A percentile compares a stretch with the other conserved stretches of the same genome.
These are phyloP conservation scores for Pulveroboletus sp. DNA, from an alignment of 768 basidiomycete species.

Conservation along the genomic window DNA sequence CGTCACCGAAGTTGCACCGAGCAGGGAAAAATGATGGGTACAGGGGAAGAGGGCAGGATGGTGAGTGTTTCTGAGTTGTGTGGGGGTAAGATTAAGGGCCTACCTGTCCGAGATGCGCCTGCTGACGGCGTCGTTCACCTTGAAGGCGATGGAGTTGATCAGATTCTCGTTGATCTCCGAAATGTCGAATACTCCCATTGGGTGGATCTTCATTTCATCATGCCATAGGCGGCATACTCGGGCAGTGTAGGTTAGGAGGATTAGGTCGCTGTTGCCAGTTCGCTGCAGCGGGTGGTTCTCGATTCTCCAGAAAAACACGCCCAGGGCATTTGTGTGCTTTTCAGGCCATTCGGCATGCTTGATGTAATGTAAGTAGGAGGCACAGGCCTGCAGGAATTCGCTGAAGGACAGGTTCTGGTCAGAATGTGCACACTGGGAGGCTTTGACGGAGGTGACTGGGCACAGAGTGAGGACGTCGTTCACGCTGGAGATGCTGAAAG, in stretches of 20 bases:
- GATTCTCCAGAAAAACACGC: neutral
- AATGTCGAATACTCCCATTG: neutral
- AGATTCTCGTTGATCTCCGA: neutral
- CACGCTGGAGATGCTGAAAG: neutral
- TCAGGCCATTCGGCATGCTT: neutral
- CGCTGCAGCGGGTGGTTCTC: neutral
- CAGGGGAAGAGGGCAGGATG: too few species aligned
- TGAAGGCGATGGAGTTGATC: neutral
- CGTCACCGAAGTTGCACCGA: too few species aligned
- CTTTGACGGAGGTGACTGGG: neutral
- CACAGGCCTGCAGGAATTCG: neutral
- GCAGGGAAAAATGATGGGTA: too few species aligned
- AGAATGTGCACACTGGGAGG: accelerated
- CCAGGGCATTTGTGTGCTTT: neutral
- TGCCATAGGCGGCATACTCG: neutral
- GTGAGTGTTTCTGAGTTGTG: too few species aligned
- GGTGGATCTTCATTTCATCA: neutral
- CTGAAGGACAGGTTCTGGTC: neutral
- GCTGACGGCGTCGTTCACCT: neutral
- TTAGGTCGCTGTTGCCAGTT: neutral
- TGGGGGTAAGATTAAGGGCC: too few species aligned
- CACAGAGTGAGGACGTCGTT: neutral
- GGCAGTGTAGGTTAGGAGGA: neutral
- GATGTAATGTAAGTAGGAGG: neutral
- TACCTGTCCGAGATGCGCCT: too few species aligned